Conservation (phyloP, 495 filamentous ascomycete genomes). For the Melanomma pulvis-pyrius region DNA sequence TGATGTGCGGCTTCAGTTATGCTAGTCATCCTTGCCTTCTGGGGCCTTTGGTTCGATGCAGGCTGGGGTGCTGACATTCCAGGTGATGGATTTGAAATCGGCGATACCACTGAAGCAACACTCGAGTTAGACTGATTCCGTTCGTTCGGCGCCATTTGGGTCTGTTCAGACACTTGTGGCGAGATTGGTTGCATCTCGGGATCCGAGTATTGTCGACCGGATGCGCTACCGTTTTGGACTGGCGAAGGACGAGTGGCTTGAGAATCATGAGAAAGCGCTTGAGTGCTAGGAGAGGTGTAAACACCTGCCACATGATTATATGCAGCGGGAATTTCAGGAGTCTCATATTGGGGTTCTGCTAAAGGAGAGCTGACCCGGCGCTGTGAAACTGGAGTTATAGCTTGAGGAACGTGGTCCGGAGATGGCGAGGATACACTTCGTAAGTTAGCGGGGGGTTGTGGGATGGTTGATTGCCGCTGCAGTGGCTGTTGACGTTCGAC, state of each 20-base stretch:
- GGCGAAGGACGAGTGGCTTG: neutral
- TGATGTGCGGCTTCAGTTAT: slow-evolving; percentile 26
- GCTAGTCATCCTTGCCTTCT: slow-evolving; percentile 32
- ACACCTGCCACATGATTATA: slow-evolving; percentile 27
- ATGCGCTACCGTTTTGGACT: neutral
- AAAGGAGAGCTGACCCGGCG: slow-evolving; percentile 24
- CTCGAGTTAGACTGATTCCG: slow-evolving; percentile 21
- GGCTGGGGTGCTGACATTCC: slow-evolving; percentile 1
- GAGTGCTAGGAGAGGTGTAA: slow-evolving; percentile 1
- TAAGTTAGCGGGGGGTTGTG: slow-evolving; percentile 6
- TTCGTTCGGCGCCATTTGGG: slow-evolving; percentile 10
- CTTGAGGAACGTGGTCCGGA: slow-evolving; percentile 1
- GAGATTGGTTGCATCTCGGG: slow-evolving; percentile 27
- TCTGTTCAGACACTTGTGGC: slow-evolving; percentile 28
- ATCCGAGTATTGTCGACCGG: slow-evolving; percentile 26
- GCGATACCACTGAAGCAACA: slow-evolving; percentile 23
- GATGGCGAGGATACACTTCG: slow-evolving; percentile 23
- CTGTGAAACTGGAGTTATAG: slow-evolving; percentile 19
- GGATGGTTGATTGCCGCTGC: slow-evolving; percentile 8
- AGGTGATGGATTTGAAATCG: slow-evolving; percentile 28
- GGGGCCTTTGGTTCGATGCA: slow-evolving; percentile 8
- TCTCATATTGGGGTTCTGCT: slow-evolving; percentile 34
- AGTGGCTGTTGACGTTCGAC: neutral
- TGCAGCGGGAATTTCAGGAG: slow-evolving; percentile 35
- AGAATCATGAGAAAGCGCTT: neutral